phyloP scores from a whole-genome alignment of 495 filamentous ascomycete genomes.

The Trichocladium uniseriatum region DNA sequence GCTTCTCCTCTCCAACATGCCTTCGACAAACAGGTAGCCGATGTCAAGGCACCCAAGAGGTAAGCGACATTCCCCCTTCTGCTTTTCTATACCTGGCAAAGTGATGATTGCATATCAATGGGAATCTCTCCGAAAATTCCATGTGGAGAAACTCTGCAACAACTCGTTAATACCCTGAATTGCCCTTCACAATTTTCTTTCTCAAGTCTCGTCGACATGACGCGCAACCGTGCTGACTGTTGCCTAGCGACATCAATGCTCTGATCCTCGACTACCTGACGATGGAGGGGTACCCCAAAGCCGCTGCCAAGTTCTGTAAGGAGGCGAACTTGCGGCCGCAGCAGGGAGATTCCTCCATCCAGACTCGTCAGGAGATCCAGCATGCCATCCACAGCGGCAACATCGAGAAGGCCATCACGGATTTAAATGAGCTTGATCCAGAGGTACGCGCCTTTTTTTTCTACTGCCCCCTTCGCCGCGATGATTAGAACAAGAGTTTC shows the following conservation, averaged over 20 bases:
- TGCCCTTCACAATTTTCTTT: constrained; percentile 48
- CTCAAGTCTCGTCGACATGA: constrained; percentile 27
- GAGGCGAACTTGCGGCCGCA: constrained; percentile 80
- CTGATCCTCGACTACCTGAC: constrained; percentile 97
- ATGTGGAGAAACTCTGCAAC: constrained; percentile 70
- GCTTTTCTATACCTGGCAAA: constrained; percentile 17
- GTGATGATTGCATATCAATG: constrained; percentile 96
- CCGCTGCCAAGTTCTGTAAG: constrained; percentile 83
- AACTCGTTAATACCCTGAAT: constrained; percentile 23
- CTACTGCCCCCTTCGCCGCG: constrained; percentile 35
- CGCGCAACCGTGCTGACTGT: constrained; percentile 7
- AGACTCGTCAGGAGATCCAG: constrained; percentile 67
- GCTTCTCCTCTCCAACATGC: constrained; percentile 56
- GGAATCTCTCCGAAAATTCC: constrained; percentile 98
- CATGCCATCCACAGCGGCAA: constrained; percentile 73
- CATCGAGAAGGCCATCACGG: constrained; percentile 75
- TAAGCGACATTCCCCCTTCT: constrained; percentile 40
- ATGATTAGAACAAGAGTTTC: constrained; percentile 89
- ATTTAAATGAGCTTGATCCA: constrained; percentile 81
- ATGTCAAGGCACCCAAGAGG: constrained; percentile 83
- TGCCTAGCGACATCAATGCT: constrained; percentile 78
- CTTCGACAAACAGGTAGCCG: constrained; percentile 75
- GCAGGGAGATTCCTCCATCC: constrained; percentile 61
- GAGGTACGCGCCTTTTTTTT: constrained; percentile 53
- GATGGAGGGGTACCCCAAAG: constrained; percentile 88